Conservation (phyloP, 768 basidiomycete genomes). For the Xanthoconium purpureum region DNA sequence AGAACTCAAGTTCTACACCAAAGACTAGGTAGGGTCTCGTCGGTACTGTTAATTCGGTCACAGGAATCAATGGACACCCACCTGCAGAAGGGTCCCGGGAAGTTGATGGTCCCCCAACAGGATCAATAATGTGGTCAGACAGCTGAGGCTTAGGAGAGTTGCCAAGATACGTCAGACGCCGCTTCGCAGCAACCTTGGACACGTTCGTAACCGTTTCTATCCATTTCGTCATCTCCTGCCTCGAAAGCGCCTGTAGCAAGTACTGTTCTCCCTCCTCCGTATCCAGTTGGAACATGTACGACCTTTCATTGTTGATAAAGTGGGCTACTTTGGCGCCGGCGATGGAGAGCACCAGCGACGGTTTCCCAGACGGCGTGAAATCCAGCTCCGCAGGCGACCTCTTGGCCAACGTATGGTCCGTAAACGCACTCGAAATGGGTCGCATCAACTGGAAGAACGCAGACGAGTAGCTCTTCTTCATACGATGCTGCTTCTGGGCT, state of each 20-base stretch:
- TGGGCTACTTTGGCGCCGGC: constrained; percentile 67
- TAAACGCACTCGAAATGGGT: constrained; percentile 85
- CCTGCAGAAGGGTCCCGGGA: constrained; percentile 76
- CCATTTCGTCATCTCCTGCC: constrained; percentile 75
- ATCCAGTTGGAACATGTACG: constrained; percentile 78
- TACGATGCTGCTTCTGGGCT: constrained; percentile 73
- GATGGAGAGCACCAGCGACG: constrained; percentile 69
- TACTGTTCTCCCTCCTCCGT: constrained; percentile 88
- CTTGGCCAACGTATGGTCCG: constrained; percentile 53
- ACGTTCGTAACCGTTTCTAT: constrained; percentile 69
- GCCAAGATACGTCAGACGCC: constrained; percentile 78
- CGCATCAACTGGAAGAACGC: constrained; percentile 84
- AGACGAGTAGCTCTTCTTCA: constrained; percentile 83
- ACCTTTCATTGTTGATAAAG: constrained; percentile 77
- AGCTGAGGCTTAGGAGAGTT: constrained; percentile 70
- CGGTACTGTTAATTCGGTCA: neutral
- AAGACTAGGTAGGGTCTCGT: constrained; percentile 46
- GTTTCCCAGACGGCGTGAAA: constrained; percentile 69
- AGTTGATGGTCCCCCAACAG: constrained; percentile 43
- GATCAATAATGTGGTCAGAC: constrained; percentile 69
- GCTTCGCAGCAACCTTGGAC: constrained; percentile 69
- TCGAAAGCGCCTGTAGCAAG: constrained; percentile 68
- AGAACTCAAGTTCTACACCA: constrained; percentile 69
- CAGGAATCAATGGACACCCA: constrained; percentile 32
- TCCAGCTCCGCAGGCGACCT: constrained; percentile 73